Evolutionary conservation across 495 filamentous ascomycete species (phyloP).

Genomic region (Lasiosphaeriaceae sp.): DNA sequence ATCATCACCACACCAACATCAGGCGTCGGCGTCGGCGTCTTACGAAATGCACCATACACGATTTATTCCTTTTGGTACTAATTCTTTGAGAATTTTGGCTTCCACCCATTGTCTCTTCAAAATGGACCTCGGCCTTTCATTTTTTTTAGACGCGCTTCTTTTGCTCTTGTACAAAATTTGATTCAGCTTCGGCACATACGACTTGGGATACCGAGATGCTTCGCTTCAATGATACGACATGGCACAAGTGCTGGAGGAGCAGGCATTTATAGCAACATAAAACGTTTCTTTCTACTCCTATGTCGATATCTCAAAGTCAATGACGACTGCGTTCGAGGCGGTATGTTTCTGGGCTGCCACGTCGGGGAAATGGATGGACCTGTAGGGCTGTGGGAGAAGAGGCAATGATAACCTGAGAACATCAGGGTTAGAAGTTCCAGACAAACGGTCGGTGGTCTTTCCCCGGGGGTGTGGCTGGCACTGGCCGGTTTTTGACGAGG

Average conservation of each 20-base stretch:
- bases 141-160: no score
- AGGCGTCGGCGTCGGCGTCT: constrained; percentile 10
- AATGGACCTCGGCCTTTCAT: background rate
- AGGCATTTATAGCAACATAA: no score
- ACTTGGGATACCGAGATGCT: background rate
- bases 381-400: no score
- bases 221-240: background rate
- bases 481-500: background rate
- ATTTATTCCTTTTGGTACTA: constrained; percentile 3
- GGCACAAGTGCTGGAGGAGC: background rate
- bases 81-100: background rate
- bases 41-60: background rate
- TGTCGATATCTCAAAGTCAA: no score
- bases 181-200: constrained; percentile 9
- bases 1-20: background rate
- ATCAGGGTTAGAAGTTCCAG: no score
- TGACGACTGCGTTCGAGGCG: no score
- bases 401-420: no score
- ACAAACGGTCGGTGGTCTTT: background rate
- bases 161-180: constrained; percentile 9
- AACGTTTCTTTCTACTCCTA: no score
- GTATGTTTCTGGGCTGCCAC: no score
- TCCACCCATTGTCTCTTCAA: background rate
- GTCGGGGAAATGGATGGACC: no score
- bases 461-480: background rate